These are phyloP conservation scores for Orobanche coerulescens DNA, from an alignment of 257 asterid species.

Conservation along the genomic window DNA sequence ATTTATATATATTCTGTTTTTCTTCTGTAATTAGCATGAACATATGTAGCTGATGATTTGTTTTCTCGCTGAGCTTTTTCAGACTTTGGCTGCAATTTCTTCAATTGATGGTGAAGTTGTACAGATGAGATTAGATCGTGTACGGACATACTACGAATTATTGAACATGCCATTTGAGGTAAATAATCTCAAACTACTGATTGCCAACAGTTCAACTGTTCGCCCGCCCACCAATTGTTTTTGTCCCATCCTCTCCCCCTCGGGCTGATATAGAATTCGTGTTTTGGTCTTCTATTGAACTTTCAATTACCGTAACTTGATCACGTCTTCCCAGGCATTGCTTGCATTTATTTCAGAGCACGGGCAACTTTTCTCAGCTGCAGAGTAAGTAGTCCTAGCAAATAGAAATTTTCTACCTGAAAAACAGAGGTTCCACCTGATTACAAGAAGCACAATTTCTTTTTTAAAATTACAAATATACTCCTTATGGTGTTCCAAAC, in stretches of 20 bases:
- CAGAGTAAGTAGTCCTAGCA: constrained; percentile 58
- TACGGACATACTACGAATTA: constrained; percentile 84
- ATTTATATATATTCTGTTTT: too few species aligned
- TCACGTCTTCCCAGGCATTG: constrained; percentile 60
- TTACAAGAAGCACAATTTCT: not conserved
- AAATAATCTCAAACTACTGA: constrained; percentile 21
- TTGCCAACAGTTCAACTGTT: not conserved
- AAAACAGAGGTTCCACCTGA: not conserved
- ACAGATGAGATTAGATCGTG: constrained; percentile 75
- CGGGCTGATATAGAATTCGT: not conserved
- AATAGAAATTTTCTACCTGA: not conserved
- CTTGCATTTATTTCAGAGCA: constrained; percentile 85
- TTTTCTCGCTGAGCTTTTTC: constrained; percentile 23
- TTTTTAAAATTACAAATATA: not conserved
- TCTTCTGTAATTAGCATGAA: constrained; percentile 10
- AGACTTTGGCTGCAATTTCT: constrained; percentile 95
- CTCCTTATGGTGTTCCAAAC: not conserved
- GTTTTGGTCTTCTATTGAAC: not conserved
- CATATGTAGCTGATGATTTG: constrained; percentile 14
- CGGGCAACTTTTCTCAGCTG: constrained; percentile 52
- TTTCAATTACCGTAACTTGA: constrained; percentile 4
- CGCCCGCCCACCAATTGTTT: not conserved
- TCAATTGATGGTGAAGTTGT: constrained; percentile 76
- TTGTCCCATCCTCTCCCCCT: not conserved
- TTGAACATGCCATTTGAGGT: constrained; percentile 98